phyloP scores from a whole-genome alignment of 768 basidiomycete genomes.

The Chalciporus pseudorubinellus region DNA sequence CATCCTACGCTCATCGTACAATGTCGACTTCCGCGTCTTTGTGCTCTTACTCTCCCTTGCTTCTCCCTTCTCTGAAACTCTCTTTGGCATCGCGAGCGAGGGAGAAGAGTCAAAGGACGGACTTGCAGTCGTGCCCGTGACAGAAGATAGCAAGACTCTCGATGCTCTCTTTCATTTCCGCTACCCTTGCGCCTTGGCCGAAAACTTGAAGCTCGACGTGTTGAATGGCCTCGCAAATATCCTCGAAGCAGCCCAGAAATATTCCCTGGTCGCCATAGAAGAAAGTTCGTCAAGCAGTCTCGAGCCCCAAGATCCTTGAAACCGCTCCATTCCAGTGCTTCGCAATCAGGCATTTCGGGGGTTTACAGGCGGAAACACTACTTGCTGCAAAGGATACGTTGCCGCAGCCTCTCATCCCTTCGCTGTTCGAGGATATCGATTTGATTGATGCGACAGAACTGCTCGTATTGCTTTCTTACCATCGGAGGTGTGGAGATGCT shows the following conservation, averaged over 20 bases:
- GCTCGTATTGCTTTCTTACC: slow-evolving; percentile 25
- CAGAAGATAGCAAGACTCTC: slow-evolving; percentile 21
- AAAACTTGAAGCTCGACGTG: slow-evolving; percentile 11
- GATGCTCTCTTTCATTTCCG: slow-evolving; percentile 24
- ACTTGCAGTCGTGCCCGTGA: slow-evolving; percentile 13
- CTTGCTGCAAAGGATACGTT: slow-evolving; percentile 32
- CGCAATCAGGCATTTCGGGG: slow-evolving; percentile 28
- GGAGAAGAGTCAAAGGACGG: slow-evolving; percentile 15
- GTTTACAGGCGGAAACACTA: slow-evolving; percentile 21
- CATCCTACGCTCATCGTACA: slow-evolving; percentile 26
- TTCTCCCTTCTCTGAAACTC: slow-evolving; percentile 32
- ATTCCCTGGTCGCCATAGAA: slow-evolving; percentile 18
- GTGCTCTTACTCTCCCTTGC: slow-evolving; percentile 31
- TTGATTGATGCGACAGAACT: slow-evolving; percentile 28
- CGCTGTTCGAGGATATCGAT: slow-evolving; percentile 25
- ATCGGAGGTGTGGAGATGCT: slow-evolving; percentile 15
- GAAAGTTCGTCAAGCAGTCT: slow-evolving; percentile 21
- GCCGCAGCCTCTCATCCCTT: slow-evolving; percentile 21
- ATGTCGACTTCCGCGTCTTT: slow-evolving; percentile 30
- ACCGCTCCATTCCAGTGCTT: slow-evolving; percentile 29
- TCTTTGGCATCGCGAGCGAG: slow-evolving; percentile 23
- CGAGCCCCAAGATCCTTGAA: slow-evolving; percentile 17
- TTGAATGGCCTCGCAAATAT: slow-evolving; percentile 11
- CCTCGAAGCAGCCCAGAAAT: slow-evolving; percentile 21
- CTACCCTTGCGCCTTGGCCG: slow-evolving; percentile 20